Base-by-base conservation (phyloP, 1,284 basidiomycete species). In the Cutaneotrichosporon dermatis region DNA sequence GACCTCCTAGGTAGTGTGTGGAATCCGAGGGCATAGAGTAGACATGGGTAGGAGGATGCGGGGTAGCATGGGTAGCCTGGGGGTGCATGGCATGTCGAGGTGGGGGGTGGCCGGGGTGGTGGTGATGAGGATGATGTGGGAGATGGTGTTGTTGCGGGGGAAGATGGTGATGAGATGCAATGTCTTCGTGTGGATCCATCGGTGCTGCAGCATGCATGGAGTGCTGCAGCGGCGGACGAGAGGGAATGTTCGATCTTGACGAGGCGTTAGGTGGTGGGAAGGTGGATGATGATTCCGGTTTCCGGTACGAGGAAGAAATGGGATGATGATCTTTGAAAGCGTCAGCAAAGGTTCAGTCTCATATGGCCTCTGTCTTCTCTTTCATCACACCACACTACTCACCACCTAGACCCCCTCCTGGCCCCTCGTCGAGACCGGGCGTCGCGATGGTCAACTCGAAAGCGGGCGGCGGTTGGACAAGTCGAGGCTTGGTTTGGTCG, bases 1-100 rank as follows among this genome's bases (percentile, higher is more conserved):
- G 49, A 13, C 41, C 33, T 12, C 50, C 37, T 1, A 63, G 51
- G 36, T 55, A 63, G 39, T 63, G 62, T 9, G 51, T 25, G 7
- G 62, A 46, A 36, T 63, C 62, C 48, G 15, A 42, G 42, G 41
- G 43, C 33, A 37, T n/a, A 6, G 50, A 11, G 50, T 33, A 51
- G 43, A 54, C 53, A 11, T 54, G 37, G 9, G 25, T 12, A 7
- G 9, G 41, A 4, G 46, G 46, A n/a, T 52, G 51, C 43, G 45
- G 45, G 10, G 6, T 16, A 12, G 35, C 51, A 25, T 49, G 57
- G 4, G 37, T 36, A 3, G 25, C 34, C 13, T 58, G 53, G 13
- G 42, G 43, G 46, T 45, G 53, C 34, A 45, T 36, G 39, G 36
- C 36, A 49, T 55, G 54, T n/a, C 45, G 54, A 10, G 52, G n/a